Conservation (phyloP, 768 basidiomycete species). For the Xerocomellus chrysenteron region DNA sequence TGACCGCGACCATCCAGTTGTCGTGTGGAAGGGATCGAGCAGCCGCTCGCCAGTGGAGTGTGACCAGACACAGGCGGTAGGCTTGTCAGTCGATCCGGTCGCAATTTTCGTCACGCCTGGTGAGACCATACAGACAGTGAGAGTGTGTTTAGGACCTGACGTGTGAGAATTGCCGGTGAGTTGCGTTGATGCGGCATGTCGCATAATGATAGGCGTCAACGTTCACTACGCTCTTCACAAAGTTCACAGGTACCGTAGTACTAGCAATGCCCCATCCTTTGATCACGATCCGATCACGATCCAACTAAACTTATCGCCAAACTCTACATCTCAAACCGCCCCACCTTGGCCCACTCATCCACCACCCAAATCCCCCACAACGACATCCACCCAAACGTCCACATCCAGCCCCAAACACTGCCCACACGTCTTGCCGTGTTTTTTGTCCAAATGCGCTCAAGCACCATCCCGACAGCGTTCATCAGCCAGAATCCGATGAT, state of each 20-base stretch:
- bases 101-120: neutral
- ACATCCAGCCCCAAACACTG: neutral
- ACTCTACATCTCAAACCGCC: neutral
- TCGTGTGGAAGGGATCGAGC: neutral
- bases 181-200: no score
- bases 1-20: neutral
- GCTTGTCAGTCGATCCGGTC: neutral
- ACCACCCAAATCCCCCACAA: neutral
- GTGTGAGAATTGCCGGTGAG: no score
- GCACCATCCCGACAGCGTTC: neutral
- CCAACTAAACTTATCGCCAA: neutral
- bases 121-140: no score
- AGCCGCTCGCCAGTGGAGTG: neutral
- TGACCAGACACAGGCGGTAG: neutral
- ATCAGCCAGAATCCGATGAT: neutral
- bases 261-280: no score
- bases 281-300: neutral
- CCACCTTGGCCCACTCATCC: neutral
- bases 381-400: neutral
- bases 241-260: no score
- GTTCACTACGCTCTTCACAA: no score
- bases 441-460: neutral
- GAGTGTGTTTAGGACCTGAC: no score
- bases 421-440: neutral
- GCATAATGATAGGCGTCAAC: no score